Base-by-base conservation (phyloP, 441 rosid species). In the Adansonia grandidieri region DNA sequence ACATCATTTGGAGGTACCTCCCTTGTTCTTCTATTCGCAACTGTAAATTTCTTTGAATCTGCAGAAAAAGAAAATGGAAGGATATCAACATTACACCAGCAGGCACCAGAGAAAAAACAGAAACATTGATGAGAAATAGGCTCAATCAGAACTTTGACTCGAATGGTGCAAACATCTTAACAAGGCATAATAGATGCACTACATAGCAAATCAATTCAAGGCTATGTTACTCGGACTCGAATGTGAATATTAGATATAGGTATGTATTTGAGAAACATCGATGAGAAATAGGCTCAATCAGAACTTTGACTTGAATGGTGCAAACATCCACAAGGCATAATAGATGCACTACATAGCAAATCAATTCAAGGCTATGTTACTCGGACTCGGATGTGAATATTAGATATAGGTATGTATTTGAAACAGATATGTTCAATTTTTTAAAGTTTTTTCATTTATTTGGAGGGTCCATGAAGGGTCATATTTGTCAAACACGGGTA, bases 11-110 rank as follows among this genome's bases (percentile, higher is more conserved):
- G 73, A 93, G 93, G 87, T 89, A 80, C 87, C 86, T 89, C 78
- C 98, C 98, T 82, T 95, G 97, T 85, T 95, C 98, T 87, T 95
- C 98, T 80, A 95, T 93, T 22, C 90, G 91, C 80, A 95, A 84
- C 88, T 93, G 98, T 78, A 95, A 82, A 81, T 87, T 95, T 82
- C 98, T 87, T 88, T 93, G 98, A 51, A 95, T 95, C 99, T 95
- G 90, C 76, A 64, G 78, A 79, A 65, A 68, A 71, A 8, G 28
- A 28, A 28, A 28, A 28, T 28, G 32, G 32, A 51, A 76, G 48
- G 9, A 67, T 48, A 67, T 17, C 58, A 61, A 60, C 50, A 69
- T 42, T 61, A 57, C 56, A 76, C 71, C 54, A 69, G 24, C n/a
- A 22, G 42, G n/a, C 56, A 69, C 57, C 73, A 69, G 58, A 22